phyloP scores from a whole-genome alignment of 495 filamentous ascomycete genomes.

The Aspergillus bertholletiae region DNA sequence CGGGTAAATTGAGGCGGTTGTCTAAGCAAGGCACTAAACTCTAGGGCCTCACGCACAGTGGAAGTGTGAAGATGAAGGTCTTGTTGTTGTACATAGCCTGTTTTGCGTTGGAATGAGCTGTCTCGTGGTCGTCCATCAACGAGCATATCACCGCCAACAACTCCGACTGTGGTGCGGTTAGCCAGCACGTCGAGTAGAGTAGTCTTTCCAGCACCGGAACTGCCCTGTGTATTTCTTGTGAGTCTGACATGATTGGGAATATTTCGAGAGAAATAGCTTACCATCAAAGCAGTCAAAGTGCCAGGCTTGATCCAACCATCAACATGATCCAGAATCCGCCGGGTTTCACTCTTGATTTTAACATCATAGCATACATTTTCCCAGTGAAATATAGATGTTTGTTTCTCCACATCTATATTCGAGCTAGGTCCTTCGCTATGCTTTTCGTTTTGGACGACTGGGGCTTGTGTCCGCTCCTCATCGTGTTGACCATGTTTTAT shows the following conservation, averaged over 20 bases:
- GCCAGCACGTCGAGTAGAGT: slow-evolving; percentile 56
- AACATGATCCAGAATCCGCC: slow-evolving; percentile 76
- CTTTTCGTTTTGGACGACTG: slow-evolving; percentile 21
- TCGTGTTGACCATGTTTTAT: too few relatives aligned
- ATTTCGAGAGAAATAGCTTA: too few relatives aligned
- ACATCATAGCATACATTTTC: slow-evolving; percentile 82
- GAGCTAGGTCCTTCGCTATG: slow-evolving; percentile 10
- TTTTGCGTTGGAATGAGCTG: slow-evolving; percentile 82
- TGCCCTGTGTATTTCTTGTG: slow-evolving; percentile 21
- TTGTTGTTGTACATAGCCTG: slow-evolving; percentile 91
- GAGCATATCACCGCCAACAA: slow-evolving; percentile 83
- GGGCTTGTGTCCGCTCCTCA: too few relatives aligned
- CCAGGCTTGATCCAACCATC: slow-evolving; percentile 92
- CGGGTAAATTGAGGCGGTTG: slow-evolving; percentile 67
- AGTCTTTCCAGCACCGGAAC: slow-evolving; percentile 59
- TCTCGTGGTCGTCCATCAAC: slow-evolving; percentile 75
- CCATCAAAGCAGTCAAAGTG: slow-evolving; percentile 85
- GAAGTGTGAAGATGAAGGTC: slow-evolving; percentile 84
- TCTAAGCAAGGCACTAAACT: slow-evolving; percentile 81
- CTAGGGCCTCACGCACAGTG: slow-evolving; percentile 78
- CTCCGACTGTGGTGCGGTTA: slow-evolving; percentile 78
- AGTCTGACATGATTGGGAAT: too few relatives aligned
- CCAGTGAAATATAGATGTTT: slow-evolving; percentile 83
- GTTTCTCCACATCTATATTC: slow-evolving; percentile 40
- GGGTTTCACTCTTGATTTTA: slow-evolving; percentile 72